These are phyloP conservation scores for Cyclocybe aegerita DNA, from an alignment of 768 basidiomycete species.

Conservation along the genomic window DNA sequence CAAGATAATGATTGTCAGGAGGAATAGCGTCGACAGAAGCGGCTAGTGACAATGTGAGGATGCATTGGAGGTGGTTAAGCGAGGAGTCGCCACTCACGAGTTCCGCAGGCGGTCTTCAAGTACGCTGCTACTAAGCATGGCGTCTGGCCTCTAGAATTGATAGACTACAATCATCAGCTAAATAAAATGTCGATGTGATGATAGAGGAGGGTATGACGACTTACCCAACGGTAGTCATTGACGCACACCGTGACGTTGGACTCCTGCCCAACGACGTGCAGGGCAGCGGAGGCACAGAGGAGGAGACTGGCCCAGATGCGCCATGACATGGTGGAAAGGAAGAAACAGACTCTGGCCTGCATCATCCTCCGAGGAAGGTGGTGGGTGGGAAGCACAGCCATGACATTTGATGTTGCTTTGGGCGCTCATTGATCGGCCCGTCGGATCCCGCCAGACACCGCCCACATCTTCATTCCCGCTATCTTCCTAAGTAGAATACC, in stretches of 20 bases:
- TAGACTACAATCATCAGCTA: constrained; percentile 23
- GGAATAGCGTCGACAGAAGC: constrained; percentile 39
- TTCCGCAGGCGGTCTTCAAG: constrained; percentile 42
- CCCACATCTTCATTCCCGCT: too few relatives aligned
- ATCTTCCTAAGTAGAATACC: too few relatives aligned
- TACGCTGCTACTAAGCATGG: constrained; percentile 52
- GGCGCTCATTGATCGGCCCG: too few relatives aligned
- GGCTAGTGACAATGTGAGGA: constrained; percentile 25
- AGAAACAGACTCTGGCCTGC: constrained; percentile 2
- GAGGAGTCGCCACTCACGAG: constrained; percentile 11
- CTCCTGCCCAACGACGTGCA: constrained; percentile 27
- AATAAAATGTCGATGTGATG: neutral
- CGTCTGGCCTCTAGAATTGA: constrained; percentile 43
- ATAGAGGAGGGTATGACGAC: constrained; percentile 1
- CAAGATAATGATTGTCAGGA: constrained; percentile 36
- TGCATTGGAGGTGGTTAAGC: neutral
- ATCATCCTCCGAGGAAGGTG: constrained; percentile 3
- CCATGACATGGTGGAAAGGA: constrained; percentile 12
- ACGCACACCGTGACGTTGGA: constrained; percentile 38
- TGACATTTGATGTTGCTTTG: too few relatives aligned
- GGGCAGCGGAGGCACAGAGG: constrained; percentile 10
- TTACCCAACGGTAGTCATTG: constrained; percentile 37
- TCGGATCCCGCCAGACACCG: too few relatives aligned
- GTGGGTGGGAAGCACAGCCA: neutral
- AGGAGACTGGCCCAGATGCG: constrained; percentile 7